Evolutionary conservation across 179 eudicot species (phyloP).

Genomic region (Silene coronaria): DNA sequence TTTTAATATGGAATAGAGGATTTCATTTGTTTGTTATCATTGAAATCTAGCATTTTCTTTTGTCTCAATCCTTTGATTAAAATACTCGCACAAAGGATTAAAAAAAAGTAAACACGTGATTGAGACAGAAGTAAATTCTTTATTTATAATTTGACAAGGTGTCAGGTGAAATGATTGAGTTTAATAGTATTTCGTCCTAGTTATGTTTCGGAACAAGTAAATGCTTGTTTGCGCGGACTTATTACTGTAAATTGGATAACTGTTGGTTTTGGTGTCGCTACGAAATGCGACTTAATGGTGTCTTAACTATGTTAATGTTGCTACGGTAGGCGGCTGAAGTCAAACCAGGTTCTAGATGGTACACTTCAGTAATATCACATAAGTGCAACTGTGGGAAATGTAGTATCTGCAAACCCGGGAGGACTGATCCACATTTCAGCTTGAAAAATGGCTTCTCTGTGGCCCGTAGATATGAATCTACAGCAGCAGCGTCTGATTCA

Average conservation of each 20-base stretch:
- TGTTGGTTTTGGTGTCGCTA: neutral
- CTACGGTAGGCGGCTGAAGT: constrained; percentile 30
- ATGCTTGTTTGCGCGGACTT: neutral
- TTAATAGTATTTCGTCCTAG: no score
- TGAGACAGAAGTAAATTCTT: no score
- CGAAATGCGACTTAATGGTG: neutral
- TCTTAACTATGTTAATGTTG: neutral
- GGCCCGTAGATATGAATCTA: constrained; percentile 54
- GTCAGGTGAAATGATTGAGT: no score
- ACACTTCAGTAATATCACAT: constrained; percentile 33
- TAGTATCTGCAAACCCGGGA: constrained; percentile 25
- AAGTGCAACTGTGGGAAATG: constrained; percentile 17
- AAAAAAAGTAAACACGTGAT: no score
- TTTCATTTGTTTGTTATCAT: no score
- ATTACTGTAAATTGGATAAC: neutral
- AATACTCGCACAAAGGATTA: no score
- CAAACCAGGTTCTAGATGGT: constrained; percentile 36
- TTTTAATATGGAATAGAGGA: no score
- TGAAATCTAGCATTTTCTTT: neutral
- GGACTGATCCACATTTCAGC: constrained; percentile 22
- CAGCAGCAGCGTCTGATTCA: constrained; percentile 69
- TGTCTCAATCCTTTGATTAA: neutral
- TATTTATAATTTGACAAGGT: no score
- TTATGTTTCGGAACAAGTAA: no score
- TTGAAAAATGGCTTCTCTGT: constrained; percentile 27